These are phyloP conservation scores for Magnaporthiopsis incrustans DNA, from an alignment of 2,329 filamentous ascomycete species.

Conservation along the genomic window DNA sequence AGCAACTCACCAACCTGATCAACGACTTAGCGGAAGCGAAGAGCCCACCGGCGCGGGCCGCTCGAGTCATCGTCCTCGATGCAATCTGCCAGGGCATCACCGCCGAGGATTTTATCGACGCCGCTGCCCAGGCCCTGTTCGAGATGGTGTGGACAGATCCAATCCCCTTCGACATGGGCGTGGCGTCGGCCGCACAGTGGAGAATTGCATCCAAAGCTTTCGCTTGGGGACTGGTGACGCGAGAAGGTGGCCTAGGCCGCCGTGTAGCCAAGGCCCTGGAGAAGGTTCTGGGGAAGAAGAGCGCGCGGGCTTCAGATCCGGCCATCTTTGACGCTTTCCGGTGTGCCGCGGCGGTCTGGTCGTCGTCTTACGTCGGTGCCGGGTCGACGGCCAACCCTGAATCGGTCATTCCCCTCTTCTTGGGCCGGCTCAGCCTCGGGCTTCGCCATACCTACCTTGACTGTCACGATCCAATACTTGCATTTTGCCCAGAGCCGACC, in stretches of 20 bases:
- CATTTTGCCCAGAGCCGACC: not conserved
- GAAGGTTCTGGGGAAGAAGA: conserved; percentile 12
- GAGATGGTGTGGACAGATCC: conserved; percentile 20
- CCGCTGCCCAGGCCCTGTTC: conserved; percentile 29
- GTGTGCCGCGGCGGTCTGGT: conserved; percentile 22
- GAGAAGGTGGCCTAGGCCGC: conserved; percentile 11
- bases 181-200: conserved; percentile 13
- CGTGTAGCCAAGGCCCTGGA: conserved; percentile 12
- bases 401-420: conserved; percentile 17
- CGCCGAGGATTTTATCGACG: conserved; percentile 34
- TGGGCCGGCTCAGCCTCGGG: conserved; percentile 17
- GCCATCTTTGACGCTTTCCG: conserved; percentile 23
- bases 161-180: not conserved
- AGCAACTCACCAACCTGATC: conserved; percentile 35
- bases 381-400: conserved; percentile 19
- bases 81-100: conserved; percentile 33
- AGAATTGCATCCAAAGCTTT: conserved; percentile 20
- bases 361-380: conserved; percentile 18
- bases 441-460: conserved; percentile 3
- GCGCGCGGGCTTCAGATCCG: conserved; percentile 12
- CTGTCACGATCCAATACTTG: not conserved
- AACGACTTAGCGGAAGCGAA: conserved; percentile 31
- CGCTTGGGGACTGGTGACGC: conserved; percentile 11
- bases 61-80: conserved; percentile 34
- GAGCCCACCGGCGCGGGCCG: conserved; percentile 17